Evolutionary conservation across 2,329 filamentous ascomycete genomes (phyloP).

Genomic region (Meredithiella fracta): DNA sequence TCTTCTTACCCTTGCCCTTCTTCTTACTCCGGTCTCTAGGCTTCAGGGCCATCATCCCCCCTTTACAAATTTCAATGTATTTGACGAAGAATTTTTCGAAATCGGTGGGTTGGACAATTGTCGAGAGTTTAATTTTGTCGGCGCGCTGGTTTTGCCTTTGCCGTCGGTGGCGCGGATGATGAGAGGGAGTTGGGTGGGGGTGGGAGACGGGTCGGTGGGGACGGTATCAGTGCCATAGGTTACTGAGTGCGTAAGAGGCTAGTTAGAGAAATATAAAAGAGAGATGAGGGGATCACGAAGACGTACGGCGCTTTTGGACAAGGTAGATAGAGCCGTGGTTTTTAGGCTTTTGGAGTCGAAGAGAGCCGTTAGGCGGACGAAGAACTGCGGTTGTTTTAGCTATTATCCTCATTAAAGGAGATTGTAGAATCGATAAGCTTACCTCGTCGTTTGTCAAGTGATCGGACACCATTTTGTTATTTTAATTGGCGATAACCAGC

Average conservation of each 20-base stretch:
- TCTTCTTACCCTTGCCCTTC: constrained; percentile 62
- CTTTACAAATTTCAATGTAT: constrained; percentile 85
- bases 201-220: constrained; percentile 29
- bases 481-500: neutral
- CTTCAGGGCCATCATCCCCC: constrained; percentile 76
- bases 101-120: constrained; percentile 59
- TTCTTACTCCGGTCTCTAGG: constrained; percentile 82
- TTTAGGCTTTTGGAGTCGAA: constrained; percentile 51
- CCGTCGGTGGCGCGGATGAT: constrained; percentile 76
- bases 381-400: constrained; percentile 8
- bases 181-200: constrained; percentile 51
- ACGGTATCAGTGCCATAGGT: constrained; percentile 26
- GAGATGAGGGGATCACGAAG: constrained; percentile 23
- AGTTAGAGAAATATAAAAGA: neutral
- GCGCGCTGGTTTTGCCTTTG: constrained; percentile 42
- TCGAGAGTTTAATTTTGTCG: constrained; percentile 60
- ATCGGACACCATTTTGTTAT: constrained; percentile 6
- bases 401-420: too few species aligned
- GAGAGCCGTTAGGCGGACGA: constrained; percentile 28
- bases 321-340: constrained; percentile 60
- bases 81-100: constrained; percentile 65
- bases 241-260: constrained; percentile 22
- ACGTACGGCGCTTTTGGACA: constrained; percentile 58
- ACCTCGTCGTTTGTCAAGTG: constrained; percentile 48
- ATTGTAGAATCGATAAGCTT: constrained; percentile 11